phyloP scores from a whole-genome alignment of 805 yeast genomes.

The Ogataea siamensis region DNA sequence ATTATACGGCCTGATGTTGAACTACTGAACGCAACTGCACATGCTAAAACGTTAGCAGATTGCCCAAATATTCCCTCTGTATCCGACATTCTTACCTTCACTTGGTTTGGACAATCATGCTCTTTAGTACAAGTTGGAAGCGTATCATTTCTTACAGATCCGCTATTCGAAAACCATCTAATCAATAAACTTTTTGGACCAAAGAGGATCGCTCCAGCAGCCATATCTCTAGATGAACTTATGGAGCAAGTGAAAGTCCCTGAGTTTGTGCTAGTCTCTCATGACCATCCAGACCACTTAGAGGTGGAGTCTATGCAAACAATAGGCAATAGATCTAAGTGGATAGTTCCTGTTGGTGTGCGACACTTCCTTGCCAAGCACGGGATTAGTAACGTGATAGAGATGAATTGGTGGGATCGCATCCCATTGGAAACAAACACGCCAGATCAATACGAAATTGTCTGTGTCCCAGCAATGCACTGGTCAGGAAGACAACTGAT shows the following conservation, averaged over 20 bases:
- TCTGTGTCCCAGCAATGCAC: conserved; percentile 93
- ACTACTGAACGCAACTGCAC: conserved; percentile 31
- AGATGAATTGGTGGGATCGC: conserved; percentile 92
- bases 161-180: conserved; percentile 67
- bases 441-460: conserved; percentile 64
- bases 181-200: conserved; percentile 73
- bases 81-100: conserved; percentile 54
- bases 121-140: conserved; percentile 68
- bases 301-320: conserved; percentile 58
- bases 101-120: conserved; percentile 96
- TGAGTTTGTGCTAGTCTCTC: conserved; percentile 77
- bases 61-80: conserved; percentile 33
- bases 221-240: conserved; percentile 60
- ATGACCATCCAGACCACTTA: conserved; percentile 94
- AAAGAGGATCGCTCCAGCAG: conserved; percentile 74
- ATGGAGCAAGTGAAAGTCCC: conserved; percentile 45
- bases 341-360: conserved; percentile 90
- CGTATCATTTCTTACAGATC: conserved; percentile 81
- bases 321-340: conserved; percentile 60
- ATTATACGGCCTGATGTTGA: conserved; percentile 55
- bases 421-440: conserved; percentile 37
- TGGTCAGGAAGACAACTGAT: conserved; percentile 89
- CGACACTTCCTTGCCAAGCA: conserved; percentile 52
- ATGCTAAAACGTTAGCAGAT: conserved; percentile 12
- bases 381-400: conserved; percentile 63